These are phyloP conservation scores for Mycena rosella DNA, from an alignment of 768 basidiomycete species.

Conservation along the genomic window DNA sequence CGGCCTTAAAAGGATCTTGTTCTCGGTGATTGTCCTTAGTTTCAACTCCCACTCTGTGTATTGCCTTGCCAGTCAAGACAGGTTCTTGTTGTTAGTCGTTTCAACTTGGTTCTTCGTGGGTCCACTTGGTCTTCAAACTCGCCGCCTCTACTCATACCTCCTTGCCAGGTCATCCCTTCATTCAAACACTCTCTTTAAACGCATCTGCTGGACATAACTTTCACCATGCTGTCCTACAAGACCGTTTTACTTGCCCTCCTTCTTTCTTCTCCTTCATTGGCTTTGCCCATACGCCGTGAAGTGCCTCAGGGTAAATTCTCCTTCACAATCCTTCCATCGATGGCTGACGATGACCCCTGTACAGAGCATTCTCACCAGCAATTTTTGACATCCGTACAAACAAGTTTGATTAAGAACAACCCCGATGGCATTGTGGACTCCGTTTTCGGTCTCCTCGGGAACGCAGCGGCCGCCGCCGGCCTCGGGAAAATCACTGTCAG, in stretches of 20 bases:
- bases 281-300: slow-evolving; percentile 67
- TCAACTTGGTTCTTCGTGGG: slow-evolving; percentile 48
- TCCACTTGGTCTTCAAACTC: slow-evolving; percentile 7
- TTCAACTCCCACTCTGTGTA: slow-evolving; percentile 50
- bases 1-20: slow-evolving; percentile 20
- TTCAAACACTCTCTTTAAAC: slow-evolving; percentile 41
- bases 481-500: slow-evolving; percentile 66
- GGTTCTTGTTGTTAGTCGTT: slow-evolving; percentile 60
- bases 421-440: slow-evolving; percentile 70
- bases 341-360: neutral
- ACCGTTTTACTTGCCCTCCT: slow-evolving; percentile 51
- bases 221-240: slow-evolving; percentile 54
- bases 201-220: slow-evolving; percentile 38
- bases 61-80: slow-evolving; percentile 62
- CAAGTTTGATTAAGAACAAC: slow-evolving; percentile 66
- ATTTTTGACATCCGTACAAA: slow-evolving; percentile 65
- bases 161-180: slow-evolving; percentile 42
- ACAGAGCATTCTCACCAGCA: slow-evolving; percentile 73
- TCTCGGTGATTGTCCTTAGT: slow-evolving; percentile 15
- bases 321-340: neutral
- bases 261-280: slow-evolving; percentile 49
- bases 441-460: slow-evolving; percentile 73
- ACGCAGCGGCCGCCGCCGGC: slow-evolving; percentile 70
- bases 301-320: slow-evolving; percentile 68
- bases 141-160: neutral